A percentile compares a stretch with the other conserved stretches of the same genome.
Evolutionary conservation across 2,329 filamentous ascomycete genomes (phyloP).

Genomic region (Cladophialophora bantiana): DNA sequence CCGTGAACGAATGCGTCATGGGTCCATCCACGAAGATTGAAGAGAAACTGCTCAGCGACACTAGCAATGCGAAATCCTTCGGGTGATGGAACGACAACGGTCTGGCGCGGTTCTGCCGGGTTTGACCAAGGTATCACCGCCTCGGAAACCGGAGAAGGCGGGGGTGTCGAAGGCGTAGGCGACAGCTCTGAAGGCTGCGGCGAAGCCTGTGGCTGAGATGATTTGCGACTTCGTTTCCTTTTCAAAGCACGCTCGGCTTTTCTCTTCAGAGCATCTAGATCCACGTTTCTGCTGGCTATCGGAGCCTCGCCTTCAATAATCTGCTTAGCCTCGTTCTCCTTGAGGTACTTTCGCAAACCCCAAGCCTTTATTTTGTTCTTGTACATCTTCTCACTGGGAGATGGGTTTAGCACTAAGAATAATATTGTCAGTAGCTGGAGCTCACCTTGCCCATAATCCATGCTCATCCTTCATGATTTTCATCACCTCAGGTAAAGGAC

Average conservation of each 20-base stretch:
- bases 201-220: conserved; percentile 8
- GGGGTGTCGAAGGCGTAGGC: conserved; percentile 6
- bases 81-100: conserved; percentile 15
- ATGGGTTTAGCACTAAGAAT: neutral
- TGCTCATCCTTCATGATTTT: conserved; percentile 69
- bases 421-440: neutral
- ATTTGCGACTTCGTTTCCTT: conserved; percentile 22
- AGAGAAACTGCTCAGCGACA: conserved; percentile 25
- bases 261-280: neutral
- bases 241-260: conserved; percentile 24
- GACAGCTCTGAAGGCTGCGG: conserved; percentile 8
- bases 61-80: conserved; percentile 21
- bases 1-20: conserved; percentile 31
- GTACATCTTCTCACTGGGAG: conserved; percentile 31
- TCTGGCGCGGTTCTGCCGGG: neutral
- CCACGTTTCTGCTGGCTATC: neutral
- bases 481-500: conserved; percentile 73
- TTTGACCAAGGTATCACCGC: conserved; percentile 9
- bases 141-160: conserved; percentile 7
- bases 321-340: conserved; percentile 29
- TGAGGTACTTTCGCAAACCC: conserved; percentile 33
- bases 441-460: conserved; percentile 69
- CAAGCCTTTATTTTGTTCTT: conserved; percentile 35
- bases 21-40: conserved; percentile 33
- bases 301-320: conserved; percentile 26